Percentiles rank a stretch among this genome's conserved stretches.
These are phyloP conservation scores for Metarhizium guizhouense DNA, from an alignment of 2,329 filamentous ascomycete species.

Conservation along the genomic window DNA sequence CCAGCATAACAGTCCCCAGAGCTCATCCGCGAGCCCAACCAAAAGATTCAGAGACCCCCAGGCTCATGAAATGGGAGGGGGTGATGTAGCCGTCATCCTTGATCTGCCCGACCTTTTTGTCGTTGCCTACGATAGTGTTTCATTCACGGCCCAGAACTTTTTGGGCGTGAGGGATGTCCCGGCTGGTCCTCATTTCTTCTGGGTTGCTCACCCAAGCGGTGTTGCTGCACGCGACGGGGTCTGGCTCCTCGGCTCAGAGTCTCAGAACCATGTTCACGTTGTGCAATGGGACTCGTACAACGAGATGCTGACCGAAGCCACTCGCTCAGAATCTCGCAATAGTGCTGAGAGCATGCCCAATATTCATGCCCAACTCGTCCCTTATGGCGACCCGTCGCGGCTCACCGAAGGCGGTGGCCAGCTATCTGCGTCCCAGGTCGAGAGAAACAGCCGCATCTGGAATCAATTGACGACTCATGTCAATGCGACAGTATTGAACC, in stretches of 20 bases:
- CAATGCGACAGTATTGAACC: slow-evolving; percentile 32
- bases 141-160: slow-evolving; percentile 38
- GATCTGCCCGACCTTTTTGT: slow-evolving; percentile 41
- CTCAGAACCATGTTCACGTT: slow-evolving; percentile 28
- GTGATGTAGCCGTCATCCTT: slow-evolving; percentile 44
- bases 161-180: slow-evolving; percentile 47
- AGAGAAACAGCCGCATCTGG: slow-evolving; percentile 36
- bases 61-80: slow-evolving; percentile 24
- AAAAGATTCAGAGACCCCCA: slow-evolving; percentile 9
- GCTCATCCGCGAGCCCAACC: background rate
- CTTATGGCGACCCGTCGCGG: slow-evolving; percentile 31
- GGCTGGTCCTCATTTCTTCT: slow-evolving; percentile 49
- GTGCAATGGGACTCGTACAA: slow-evolving; percentile 48
- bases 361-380: slow-evolving; percentile 32
- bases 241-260: slow-evolving; percentile 39
- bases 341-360: slow-evolving; percentile 31
- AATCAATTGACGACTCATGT: slow-evolving; percentile 40
- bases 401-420: slow-evolving; percentile 11
- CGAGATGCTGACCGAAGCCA: slow-evolving; percentile 43
- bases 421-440: slow-evolving; percentile 11
- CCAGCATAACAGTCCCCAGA: background rate
- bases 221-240: slow-evolving; percentile 45
- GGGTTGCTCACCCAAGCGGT: slow-evolving; percentile 41
- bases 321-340: slow-evolving; percentile 34
- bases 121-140: slow-evolving; percentile 44